Base-by-base conservation (phyloP, 306 rosid species). In the Calophaca sinica region DNA sequence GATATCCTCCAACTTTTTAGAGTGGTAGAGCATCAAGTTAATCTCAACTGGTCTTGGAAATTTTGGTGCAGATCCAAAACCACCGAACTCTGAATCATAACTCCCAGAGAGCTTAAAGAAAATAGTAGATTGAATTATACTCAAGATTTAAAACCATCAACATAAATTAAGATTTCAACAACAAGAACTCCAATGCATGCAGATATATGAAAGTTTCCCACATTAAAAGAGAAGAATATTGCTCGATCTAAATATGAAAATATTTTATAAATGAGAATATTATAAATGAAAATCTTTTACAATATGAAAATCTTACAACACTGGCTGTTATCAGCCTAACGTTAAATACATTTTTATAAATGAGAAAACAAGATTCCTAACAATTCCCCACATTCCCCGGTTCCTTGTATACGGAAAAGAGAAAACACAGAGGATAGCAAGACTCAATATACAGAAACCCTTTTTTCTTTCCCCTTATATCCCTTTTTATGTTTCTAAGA, bases 31-130 rank as follows among this genome's bases (percentile, higher is more conserved):
- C 96, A 91, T 94, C 78, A 91, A 81, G 78, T 87, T 91, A 59
- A 85, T 78, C 94, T 94, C 98, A 49, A 94, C 98, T 11, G 98
- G 98, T 86, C 97, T 86, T 5, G 98, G 97, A 85, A 94, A 94
- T 86, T 94, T 94, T 1, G 98, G 98, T 60, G 93, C 93, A 67
- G 97, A 91, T 51, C 97, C 96, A 81, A 94, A 94, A 35, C 98
- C 98, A 68, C 98, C 98, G 62, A 51, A 89, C 71, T 88, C 77
- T 9, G 93, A 76, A 83, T 94, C 98, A 63, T 88, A 94, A 79
- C 85, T 87, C 83, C 49, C 80, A 35, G 93, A 89, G 84, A 94
- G 96, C 98, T 94, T 33, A 81, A 57, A 36, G 77, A 60, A 70
- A 84, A 79, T 76, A 35, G 70, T 62, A 38, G 42, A 74, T 60